Conservation (phyloP, 2,329 filamentous ascomycete species). For the Sclerotinia nivalis region DNA sequence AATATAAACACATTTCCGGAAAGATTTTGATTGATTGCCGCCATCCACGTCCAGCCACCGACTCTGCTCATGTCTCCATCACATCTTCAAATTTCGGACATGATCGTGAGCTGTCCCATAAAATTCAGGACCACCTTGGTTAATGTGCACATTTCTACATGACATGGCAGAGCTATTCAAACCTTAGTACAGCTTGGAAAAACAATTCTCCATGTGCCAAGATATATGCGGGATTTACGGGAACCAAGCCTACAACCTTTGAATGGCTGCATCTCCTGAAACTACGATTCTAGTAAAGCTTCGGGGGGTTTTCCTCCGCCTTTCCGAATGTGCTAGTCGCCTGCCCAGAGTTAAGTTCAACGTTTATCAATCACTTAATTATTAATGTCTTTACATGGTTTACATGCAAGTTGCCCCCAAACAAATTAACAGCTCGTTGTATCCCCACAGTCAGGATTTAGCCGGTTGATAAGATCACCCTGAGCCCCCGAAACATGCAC, state of each 20-base stretch:
- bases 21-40: background rate
- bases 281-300: background rate
- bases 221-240: conserved; percentile 12
- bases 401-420: conserved; percentile 10
- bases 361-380: background rate
- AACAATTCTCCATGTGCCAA: conserved; percentile 15
- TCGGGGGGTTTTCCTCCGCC: conserved; percentile 21
- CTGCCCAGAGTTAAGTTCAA: background rate
- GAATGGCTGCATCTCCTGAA: conserved; percentile 9
- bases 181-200: background rate
- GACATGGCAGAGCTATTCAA: background rate
- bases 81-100: background rate
- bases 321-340: conserved; percentile 2
- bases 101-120: background rate
- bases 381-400: conserved; percentile 11
- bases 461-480: conserved; percentile 16
- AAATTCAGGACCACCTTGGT: background rate
- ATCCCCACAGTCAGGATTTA: conserved; percentile 20
- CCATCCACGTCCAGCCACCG: background rate
- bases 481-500: background rate
- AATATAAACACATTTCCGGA: background rate
- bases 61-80: background rate
- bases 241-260: background rate
- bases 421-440: background rate
- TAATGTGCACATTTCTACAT: background rate